Conservation (phyloP, 345 rosid genomes). For the Aurinia saxatilis region DNA sequence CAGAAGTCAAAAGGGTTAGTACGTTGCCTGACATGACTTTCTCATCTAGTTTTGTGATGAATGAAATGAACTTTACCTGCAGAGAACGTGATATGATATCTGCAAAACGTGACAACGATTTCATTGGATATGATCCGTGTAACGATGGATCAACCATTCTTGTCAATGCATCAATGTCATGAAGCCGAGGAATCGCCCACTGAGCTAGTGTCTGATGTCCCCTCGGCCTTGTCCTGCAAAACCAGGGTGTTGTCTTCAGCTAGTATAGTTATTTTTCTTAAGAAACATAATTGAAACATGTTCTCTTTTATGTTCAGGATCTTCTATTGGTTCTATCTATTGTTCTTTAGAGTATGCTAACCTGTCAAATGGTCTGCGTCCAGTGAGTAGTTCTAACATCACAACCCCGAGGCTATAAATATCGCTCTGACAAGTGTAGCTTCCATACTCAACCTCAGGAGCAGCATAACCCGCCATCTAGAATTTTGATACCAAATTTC, state of each 20-base stretch:
- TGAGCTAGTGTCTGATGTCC: conserved; percentile 75
- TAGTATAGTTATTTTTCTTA: not conserved
- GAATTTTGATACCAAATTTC: not conserved
- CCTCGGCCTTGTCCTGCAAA: conserved; percentile 56
- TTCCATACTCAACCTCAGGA: conserved; percentile 74
- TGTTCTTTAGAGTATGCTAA: conserved; percentile 13
- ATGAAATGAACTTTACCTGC: conserved; percentile 46
- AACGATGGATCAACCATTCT: conserved; percentile 83
- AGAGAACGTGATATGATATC: conserved; percentile 84
- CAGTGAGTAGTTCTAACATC: conserved; percentile 90
- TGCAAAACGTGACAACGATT: conserved; percentile 88
- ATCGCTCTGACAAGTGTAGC: conserved; percentile 80
- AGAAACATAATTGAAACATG: not conserved
- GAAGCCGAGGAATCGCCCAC: conserved; percentile 90
- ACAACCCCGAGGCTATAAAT: conserved; percentile 92
- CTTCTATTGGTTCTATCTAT: not conserved
- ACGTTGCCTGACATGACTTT: not conserved
- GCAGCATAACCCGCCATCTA: conserved; percentile 68
- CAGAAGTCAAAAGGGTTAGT: not conserved
- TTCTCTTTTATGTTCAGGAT: conserved; percentile 7
- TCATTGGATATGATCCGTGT: conserved; percentile 58
- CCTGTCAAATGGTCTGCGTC: conserved; percentile 81
- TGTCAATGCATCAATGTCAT: conserved; percentile 73
- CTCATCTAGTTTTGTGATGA: not conserved
- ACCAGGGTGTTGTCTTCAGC: not conserved